Evolutionary conservation across 2,329 filamentous ascomycete genomes (phyloP).

Genomic region (Cyphellophora attinorum): DNA sequence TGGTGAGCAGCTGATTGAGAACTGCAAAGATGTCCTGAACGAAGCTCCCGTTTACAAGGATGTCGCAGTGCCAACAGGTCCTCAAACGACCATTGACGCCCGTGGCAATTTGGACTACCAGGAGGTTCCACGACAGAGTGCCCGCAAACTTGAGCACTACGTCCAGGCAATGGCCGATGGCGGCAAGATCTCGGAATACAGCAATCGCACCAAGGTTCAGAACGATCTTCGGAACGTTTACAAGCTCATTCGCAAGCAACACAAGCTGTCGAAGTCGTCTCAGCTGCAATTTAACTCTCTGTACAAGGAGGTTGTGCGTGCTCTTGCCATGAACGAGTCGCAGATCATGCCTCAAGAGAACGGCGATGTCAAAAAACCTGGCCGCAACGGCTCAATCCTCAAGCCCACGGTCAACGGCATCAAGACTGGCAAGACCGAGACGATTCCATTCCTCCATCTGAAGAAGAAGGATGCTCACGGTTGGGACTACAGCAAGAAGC

Average conservation of each 20-base stretch:
- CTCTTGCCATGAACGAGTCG: slow-evolving; percentile 93
- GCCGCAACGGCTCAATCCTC: slow-evolving; percentile 35
- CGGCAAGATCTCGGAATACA: slow-evolving; percentile 97
- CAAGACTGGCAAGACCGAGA: slow-evolving; percentile 85
- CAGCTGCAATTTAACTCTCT: slow-evolving; percentile 93
- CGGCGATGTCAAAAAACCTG: slow-evolving; percentile 49
- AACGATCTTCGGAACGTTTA: slow-evolving; percentile 91
- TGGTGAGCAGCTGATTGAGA: slow-evolving; percentile 86
- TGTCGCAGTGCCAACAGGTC: slow-evolving; percentile 82
- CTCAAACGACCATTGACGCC: slow-evolving; percentile 82
- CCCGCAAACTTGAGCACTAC: slow-evolving; percentile 95
- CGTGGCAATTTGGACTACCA: slow-evolving; percentile 88
- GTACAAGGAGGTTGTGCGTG: slow-evolving; percentile 89
- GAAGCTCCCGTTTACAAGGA: slow-evolving; percentile 90
- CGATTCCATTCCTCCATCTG: slow-evolving; percentile 92
- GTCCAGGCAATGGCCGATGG: slow-evolving; percentile 98
- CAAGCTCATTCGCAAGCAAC: slow-evolving; percentile 96
- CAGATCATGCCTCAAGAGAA: slow-evolving; percentile 90
- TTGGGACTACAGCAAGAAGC: slow-evolving; percentile 99
- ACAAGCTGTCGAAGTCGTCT: slow-evolving; percentile 92
- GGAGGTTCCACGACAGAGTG: slow-evolving; percentile 76
- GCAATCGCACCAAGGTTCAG: slow-evolving; percentile 95
- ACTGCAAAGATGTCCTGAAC: slow-evolving; percentile 86
- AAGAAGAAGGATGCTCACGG: slow-evolving; percentile 89
- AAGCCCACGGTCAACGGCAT: slow-evolving; percentile 40